Evolutionary conservation across 495 filamentous ascomycete species (phyloP).

Genomic region (Penicillium alfredii): DNA sequence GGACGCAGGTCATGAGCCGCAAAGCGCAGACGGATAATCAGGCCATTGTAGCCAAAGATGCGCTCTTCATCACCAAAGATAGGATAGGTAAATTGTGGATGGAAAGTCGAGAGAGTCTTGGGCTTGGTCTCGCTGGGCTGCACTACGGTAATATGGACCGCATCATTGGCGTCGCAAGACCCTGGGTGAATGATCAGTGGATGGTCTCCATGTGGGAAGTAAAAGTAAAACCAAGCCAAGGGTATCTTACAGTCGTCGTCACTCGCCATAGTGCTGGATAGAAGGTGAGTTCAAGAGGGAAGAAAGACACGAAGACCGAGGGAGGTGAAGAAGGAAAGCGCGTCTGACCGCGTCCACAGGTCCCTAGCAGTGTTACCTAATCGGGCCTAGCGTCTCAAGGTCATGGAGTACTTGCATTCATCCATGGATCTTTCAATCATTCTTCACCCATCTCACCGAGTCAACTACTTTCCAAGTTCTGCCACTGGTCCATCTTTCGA

Average conservation of each 20-base stretch:
- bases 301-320: slow-evolving; percentile 3
- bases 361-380: slow-evolving; percentile 20
- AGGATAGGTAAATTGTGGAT: slow-evolving; percentile 81
- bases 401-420: no score
- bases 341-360: slow-evolving; percentile 18
- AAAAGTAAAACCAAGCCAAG: no score
- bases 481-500: slow-evolving; percentile 5
- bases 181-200: slow-evolving; percentile 44
- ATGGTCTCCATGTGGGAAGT: no score
- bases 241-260: slow-evolving; percentile 52
- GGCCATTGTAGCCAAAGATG: slow-evolving; percentile 82
- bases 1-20: slow-evolving; percentile 77
- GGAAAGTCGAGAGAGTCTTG: slow-evolving; percentile 60
- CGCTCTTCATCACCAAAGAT: slow-evolving; percentile 88
- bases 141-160: slow-evolving; percentile 63
- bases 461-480: not conserved
- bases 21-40: slow-evolving; percentile 71
- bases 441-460: no score
- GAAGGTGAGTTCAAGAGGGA: slow-evolving; percentile 6
- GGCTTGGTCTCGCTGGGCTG: slow-evolving; percentile 49
- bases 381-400: slow-evolving; percentile 18
- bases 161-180: slow-evolving; percentile 70
- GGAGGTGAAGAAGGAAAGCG: slow-evolving; percentile 9
- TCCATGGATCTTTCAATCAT: no score
- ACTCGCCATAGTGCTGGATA: slow-evolving; percentile 33